Evolutionary conservation across 345 rosid genomes (phyloP).

Genomic region (Heritiera littoralis): DNA sequence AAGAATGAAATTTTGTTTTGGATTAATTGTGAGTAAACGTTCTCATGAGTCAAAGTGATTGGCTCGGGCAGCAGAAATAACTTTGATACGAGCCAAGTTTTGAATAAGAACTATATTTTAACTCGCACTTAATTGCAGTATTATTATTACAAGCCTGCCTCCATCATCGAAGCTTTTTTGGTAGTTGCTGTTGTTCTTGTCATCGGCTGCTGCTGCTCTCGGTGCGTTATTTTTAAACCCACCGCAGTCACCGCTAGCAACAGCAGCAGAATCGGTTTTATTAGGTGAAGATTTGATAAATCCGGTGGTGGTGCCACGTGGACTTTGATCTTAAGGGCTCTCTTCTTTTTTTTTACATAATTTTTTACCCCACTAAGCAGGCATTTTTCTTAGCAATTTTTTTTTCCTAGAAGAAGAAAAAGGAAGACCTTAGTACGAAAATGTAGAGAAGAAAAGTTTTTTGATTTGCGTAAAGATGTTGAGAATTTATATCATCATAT

Average conservation of each 20-base stretch:
- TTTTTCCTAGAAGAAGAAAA: background rate
- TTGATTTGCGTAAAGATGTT: no score
- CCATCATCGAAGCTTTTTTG: constrained; percentile 42
- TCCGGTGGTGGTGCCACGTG: constrained; percentile 22
- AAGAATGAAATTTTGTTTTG: no score
- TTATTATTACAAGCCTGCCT: background rate
- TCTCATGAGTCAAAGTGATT: no score
- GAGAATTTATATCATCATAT: constrained; percentile 9
- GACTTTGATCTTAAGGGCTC: constrained; percentile 21
- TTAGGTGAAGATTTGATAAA: constrained; percentile 23
- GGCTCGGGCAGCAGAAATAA: no score
- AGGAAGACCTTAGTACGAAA: background rate
- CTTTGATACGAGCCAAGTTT: no score
- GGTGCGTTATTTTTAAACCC: constrained; percentile 28
- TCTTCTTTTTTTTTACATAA: constrained; percentile 60
- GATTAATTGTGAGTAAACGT: no score
- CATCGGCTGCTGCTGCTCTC: background rate
- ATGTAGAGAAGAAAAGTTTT: no score
- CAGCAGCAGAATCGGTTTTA: background rate
- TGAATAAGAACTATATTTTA: no score
- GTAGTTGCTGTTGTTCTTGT: constrained; percentile 7
- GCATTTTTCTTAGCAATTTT: constrained; percentile 40
- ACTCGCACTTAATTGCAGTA: no score
- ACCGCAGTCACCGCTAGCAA: background rate
- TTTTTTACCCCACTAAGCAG: constrained; percentile 77